Conservation (phyloP, 2,329 filamentous ascomycete genomes). For the Aspergillus candidus region DNA sequence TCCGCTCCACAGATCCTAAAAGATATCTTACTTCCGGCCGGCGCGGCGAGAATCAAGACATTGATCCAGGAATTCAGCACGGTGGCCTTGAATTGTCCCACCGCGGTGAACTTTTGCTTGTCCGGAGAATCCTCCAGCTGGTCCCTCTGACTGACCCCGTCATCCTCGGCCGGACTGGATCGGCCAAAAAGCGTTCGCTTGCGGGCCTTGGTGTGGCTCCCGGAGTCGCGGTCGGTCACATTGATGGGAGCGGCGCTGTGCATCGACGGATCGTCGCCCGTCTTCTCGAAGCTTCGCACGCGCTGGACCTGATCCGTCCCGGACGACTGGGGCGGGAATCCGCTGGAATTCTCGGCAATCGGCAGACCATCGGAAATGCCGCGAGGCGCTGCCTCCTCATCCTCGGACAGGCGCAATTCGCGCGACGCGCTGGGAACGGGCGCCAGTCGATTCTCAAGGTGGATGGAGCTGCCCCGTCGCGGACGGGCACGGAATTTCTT, state of each 20-base stretch:
- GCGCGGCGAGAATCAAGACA: slow-evolving; percentile 68
- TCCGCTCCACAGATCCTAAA: background rate
- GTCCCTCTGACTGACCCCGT: slow-evolving; percentile 8
- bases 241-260: slow-evolving; percentile 29
- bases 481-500: slow-evolving; percentile 31
- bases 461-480: slow-evolving; percentile 22
- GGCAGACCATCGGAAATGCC: slow-evolving; percentile 21
- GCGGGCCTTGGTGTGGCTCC: no score
- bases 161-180: slow-evolving; percentile 3
- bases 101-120: slow-evolving; percentile 33
- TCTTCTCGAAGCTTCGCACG: slow-evolving; percentile 10
- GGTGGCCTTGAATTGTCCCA: slow-evolving; percentile 54
- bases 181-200: no score
- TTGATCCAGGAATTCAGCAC: slow-evolving; percentile 84
- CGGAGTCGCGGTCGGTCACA: slow-evolving; percentile 14
- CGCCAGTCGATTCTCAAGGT: slow-evolving; percentile 25
- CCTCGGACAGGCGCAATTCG: slow-evolving; percentile 18
- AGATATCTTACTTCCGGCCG: slow-evolving; percentile 55
- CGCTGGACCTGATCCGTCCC: slow-evolving; percentile 16
- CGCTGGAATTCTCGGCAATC: slow-evolving; percentile 20
- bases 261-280: slow-evolving; percentile 19
- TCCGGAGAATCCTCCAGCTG: slow-evolving; percentile 12
- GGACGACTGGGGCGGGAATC: slow-evolving; percentile 21
- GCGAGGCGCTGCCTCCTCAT: slow-evolving; percentile 14
- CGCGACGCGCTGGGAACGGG: slow-evolving; percentile 17